These are phyloP conservation scores for Xylaria sp. DNA, from an alignment of 2,329 filamentous ascomycete species.

Conservation along the genomic window DNA sequence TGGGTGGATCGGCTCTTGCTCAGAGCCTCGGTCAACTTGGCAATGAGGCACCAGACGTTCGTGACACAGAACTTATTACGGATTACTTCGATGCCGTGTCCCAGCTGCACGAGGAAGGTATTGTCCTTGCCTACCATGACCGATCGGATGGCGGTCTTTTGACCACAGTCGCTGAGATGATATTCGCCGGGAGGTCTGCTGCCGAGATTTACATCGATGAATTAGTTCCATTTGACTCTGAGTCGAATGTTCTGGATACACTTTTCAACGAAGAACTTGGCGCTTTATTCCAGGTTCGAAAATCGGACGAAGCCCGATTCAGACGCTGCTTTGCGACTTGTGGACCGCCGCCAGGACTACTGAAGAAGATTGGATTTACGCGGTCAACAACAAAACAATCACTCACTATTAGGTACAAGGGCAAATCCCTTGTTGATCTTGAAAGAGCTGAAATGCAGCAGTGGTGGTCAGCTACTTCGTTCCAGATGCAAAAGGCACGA, in stretches of 20 bases:
- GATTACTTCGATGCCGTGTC: conserved; percentile 91
- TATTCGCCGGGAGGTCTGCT: conserved; percentile 94
- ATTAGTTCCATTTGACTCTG: conserved; percentile 69
- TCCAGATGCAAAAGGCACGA: conserved; percentile 88
- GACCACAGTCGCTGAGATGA: conserved; percentile 89
- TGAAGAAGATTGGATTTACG: conserved; percentile 85
- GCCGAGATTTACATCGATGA: conserved; percentile 85
- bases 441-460: conserved; percentile 80
- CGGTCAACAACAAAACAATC: conserved; percentile 76
- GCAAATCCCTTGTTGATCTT: conserved; percentile 73
- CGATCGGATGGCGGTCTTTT: conserved; percentile 49
- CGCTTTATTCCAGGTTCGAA: conserved; percentile 93
- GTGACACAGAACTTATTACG: conserved; percentile 80
- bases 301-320: conserved; percentile 85
- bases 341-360: conserved; percentile 81
- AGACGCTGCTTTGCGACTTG: conserved; percentile 90
- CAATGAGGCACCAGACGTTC: conserved; percentile 85
- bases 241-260: conserved; percentile 74
- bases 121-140: conserved; percentile 39
- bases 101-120: conserved; percentile 67
- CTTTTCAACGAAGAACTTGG: conserved; percentile 98
- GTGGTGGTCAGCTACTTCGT: conserved; percentile 88
- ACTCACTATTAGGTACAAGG: conserved; percentile 78
- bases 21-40: conserved; percentile 90
- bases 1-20: conserved; percentile 91